Evolutionary conservation across 148 eudicot genomes (phyloP).

Genomic region (Rhododendron molle): DNA sequence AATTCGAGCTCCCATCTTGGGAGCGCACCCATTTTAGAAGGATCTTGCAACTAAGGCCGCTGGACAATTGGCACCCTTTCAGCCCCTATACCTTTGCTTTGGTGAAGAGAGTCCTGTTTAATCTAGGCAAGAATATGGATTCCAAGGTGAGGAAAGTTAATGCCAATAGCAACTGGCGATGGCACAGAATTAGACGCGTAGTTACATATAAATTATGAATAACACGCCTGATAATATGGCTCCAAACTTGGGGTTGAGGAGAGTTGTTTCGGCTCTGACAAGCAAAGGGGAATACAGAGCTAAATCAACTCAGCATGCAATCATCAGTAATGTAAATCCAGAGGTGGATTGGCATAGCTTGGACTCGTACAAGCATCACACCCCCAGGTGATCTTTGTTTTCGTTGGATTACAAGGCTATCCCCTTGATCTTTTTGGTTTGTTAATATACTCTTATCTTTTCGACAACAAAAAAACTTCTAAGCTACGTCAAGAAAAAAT

Average conservation of each 20-base stretch:
- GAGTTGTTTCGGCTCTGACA: background rate
- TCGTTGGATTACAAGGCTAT: background rate
- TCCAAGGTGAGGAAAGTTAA: background rate
- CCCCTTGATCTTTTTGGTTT: background rate
- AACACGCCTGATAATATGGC: background rate
- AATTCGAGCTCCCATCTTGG: too few species aligned
- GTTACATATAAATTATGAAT: background rate
- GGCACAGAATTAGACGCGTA: background rate
- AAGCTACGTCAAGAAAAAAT: background rate
- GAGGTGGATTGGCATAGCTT: background rate
- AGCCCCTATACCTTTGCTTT: background rate
- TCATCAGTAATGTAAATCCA: background rate
- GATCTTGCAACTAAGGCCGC: too few species aligned
- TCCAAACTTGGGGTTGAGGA: background rate
- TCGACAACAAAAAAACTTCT: background rate
- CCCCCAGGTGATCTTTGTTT: background rate
- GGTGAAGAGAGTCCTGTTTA: background rate
- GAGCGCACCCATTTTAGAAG: too few species aligned
- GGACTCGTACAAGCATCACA: background rate
- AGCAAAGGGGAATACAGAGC: background rate
- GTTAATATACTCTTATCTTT: background rate
- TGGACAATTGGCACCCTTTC: background rate
- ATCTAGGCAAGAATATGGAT: background rate
- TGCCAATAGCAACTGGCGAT: background rate
- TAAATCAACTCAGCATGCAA: background rate